Percentiles rank a stretch among this genome's conserved stretches.
Evolutionary conservation across 768 basidiomycete species (phyloP).

Genomic region (Amanita inopinata): DNA sequence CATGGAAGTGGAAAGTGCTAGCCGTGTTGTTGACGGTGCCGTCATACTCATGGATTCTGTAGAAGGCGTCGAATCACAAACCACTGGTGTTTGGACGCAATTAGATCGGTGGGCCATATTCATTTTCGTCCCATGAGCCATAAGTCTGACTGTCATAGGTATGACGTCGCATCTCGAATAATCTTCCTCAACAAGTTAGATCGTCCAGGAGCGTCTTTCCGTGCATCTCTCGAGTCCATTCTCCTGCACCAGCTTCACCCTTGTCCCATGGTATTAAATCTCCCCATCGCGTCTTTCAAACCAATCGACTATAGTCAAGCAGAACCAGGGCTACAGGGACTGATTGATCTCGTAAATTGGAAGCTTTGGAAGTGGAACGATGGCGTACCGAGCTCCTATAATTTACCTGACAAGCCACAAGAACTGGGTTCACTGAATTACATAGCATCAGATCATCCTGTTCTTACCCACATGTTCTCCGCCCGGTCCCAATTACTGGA

Average conservation of each 20-base stretch:
- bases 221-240: constrained; percentile 60
- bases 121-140: not conserved
- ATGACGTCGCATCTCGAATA: constrained; percentile 68
- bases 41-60: constrained; percentile 85
- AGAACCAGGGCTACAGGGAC: constrained; percentile 77
- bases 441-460: constrained; percentile 54
- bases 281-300: constrained; percentile 75
- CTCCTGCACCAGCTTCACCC: constrained; percentile 69
- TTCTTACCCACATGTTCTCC: constrained; percentile 51
- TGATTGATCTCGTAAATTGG: constrained; percentile 81
- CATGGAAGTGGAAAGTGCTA: constrained; percentile 95
- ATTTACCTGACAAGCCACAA: constrained; percentile 43
- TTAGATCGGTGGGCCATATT: constrained; percentile 57
- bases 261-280: constrained; percentile 55
- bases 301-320: constrained; percentile 53
- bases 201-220: constrained; percentile 76
- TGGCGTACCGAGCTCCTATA: constrained; percentile 33
- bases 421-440: constrained; percentile 31
- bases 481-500: constrained; percentile 70
- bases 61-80: constrained; percentile 87
- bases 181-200: constrained; percentile 86
- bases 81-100: constrained; percentile 82
- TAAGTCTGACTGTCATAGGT: constrained; percentile 31
- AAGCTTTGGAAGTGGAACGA: constrained; percentile 68
- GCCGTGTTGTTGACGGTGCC: constrained; percentile 82